Evolutionary conservation across 305 asterid genomes (phyloP).

Genomic region (Fraxinus velutina): DNA sequence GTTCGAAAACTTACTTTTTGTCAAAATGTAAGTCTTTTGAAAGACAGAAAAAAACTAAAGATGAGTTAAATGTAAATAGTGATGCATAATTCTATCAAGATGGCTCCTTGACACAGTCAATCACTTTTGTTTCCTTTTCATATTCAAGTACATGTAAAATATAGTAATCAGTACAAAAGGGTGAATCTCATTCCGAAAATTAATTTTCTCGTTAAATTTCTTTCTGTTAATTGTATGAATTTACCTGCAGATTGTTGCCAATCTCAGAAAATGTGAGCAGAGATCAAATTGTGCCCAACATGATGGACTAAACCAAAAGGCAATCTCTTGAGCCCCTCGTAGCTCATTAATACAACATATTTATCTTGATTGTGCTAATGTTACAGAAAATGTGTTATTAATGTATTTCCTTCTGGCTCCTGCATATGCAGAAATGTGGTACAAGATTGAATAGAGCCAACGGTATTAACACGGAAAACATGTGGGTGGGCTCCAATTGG

Average conservation of each 20-base stretch:
- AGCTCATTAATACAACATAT: not conserved
- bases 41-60: not conserved
- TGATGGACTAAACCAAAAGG: constrained; percentile 35
- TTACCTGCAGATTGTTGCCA: constrained; percentile 29
- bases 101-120: not conserved
- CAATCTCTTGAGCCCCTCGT: not conserved
- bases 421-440: constrained; percentile 49
- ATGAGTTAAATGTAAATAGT: not conserved
- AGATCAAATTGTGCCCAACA: constrained; percentile 21
- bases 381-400: not conserved
- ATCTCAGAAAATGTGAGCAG: constrained; percentile 25
- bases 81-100: not conserved
- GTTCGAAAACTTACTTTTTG: not conserved
- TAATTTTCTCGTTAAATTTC: not conserved
- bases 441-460: constrained; percentile 38
- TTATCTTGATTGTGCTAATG: not conserved
- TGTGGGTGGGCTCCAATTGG: constrained; percentile 52
- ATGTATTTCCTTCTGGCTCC: not conserved
- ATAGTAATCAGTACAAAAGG: not conserved
- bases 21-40: not conserved
- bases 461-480: constrained; percentile 32
- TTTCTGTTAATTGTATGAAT: not conserved
- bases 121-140: not conserved
- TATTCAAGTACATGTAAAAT: not conserved
- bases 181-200: not conserved